Evolutionary conservation across 352 stramenopile genomes (phyloP).

Genomic region (Pythium monospermum): DNA sequence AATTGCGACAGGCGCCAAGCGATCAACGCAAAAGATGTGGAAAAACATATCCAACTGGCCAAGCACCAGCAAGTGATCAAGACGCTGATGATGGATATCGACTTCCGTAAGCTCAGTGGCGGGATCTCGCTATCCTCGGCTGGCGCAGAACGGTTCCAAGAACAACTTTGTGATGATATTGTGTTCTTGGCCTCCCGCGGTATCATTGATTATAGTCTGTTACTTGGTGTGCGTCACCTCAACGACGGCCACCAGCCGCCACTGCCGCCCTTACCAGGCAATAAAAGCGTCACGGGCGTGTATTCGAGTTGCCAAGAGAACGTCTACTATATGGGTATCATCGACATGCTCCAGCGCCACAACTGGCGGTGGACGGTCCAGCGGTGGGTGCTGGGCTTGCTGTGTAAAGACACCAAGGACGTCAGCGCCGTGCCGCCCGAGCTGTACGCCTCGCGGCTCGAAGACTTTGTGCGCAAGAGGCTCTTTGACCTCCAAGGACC

Average conservation of each 20-base stretch:
- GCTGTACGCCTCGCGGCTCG: slow-evolving; percentile 65
- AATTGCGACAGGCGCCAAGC: slow-evolving; percentile 73
- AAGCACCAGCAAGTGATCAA: slow-evolving; percentile 49
- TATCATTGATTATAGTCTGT: slow-evolving; percentile 85
- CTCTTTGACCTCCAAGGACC: slow-evolving; percentile 55
- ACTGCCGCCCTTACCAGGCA: slow-evolving; percentile 11
- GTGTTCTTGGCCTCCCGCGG: slow-evolving; percentile 75
- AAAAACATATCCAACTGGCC: slow-evolving; percentile 61
- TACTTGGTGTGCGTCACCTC: slow-evolving; percentile 64
- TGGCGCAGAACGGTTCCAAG: slow-evolving; percentile 39
- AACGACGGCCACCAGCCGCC: slow-evolving; percentile 24
- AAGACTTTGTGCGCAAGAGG: slow-evolving; percentile 65
- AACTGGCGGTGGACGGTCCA: slow-evolving; percentile 85
- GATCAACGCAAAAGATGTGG: slow-evolving; percentile 51
- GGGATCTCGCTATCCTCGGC: slow-evolving; percentile 50
- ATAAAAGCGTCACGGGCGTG: slow-evolving; percentile 29
- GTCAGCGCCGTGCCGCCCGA: slow-evolving; percentile 71
- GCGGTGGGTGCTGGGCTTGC: slow-evolving; percentile 65
- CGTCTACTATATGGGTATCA: slow-evolving; percentile 71
- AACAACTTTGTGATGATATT: slow-evolving; percentile 75
- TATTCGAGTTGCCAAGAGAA: slow-evolving; percentile 48
- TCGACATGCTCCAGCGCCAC: slow-evolving; percentile 83
- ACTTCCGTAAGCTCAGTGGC: slow-evolving; percentile 72
- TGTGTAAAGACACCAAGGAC: slow-evolving; percentile 81
- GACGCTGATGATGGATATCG: slow-evolving; percentile 84